Percentiles rank a stretch among this genome's conserved stretches.
Conservation (phyloP, 345 rosid species). For the Citrus mangshanensis region DNA sequence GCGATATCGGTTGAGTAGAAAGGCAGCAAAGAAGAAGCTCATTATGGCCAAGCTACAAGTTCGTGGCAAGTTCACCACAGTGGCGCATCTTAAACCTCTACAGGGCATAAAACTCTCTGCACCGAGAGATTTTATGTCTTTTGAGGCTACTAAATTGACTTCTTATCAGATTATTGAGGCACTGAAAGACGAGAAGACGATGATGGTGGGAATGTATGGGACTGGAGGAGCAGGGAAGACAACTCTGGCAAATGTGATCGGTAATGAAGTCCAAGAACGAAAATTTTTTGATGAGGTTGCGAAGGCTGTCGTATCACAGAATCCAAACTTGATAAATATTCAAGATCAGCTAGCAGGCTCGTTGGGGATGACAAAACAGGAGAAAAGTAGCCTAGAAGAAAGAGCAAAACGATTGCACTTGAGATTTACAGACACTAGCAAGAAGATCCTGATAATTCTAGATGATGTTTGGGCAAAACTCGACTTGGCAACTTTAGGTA, state of each 20-base stretch:
- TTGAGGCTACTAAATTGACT: not conserved
- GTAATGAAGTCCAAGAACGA: not conserved
- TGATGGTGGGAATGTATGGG: constrained; percentile 16
- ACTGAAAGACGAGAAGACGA: not conserved
- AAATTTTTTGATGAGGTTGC: constrained; percentile 11
- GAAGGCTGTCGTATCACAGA: not conserved
- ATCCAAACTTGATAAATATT: not conserved
- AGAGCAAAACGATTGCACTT: constrained; percentile 5
- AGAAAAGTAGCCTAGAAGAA: not conserved
- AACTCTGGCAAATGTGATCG: constrained; percentile 2
- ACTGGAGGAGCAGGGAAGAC: constrained; percentile 10
- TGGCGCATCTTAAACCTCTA: not conserved
- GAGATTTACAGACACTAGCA: not conserved
- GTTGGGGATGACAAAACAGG: not conserved
- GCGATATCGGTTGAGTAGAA: not conserved
- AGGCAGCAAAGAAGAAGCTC: not conserved
- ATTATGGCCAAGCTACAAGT: not conserved
- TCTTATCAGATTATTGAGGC: not conserved
- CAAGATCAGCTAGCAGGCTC: not conserved
- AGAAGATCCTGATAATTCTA: constrained; percentile 19
- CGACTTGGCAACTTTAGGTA: constrained; percentile 7
- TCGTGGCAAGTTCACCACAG: not conserved
- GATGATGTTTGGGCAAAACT: constrained; percentile 23
- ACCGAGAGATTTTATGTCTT: not conserved
- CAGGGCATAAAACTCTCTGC: not conserved